Base-by-base conservation (phyloP, 129 eudicot species). In the Ambrosia trifida region DNA sequence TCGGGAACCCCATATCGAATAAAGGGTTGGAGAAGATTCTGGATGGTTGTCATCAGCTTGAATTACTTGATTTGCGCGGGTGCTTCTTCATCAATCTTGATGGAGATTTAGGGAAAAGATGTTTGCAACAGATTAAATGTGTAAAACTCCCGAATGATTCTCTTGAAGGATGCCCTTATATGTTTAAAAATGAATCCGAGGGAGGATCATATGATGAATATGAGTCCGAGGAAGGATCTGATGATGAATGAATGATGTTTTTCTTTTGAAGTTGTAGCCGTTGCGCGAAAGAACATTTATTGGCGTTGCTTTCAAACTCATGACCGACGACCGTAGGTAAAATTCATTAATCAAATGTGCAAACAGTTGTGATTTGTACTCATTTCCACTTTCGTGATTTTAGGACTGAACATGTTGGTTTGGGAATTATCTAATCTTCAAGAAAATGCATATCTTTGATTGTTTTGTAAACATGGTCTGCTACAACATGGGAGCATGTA, bases 11-110 rank as follows among this genome's bases (percentile, higher is more conserved):
- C 33, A 53, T 70, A n/a, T 33, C 65, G 11, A 70, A 70, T 53
- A 11, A n/a, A 14, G 74, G 74, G 64, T 54, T 70, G 47, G 4
- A 17, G 64, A 32, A 14, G 47, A 18, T 70, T 32, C 47, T 69
- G 3, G 43, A 46, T 66, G 72, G 72, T 30, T 66, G 72, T 66
- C 13, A 19, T 46, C 72, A 66, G 7, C 72, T 66, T 45, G 43
- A 66, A 66, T 44, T 14, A 44, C 43, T 66, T 28, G 28, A 66
- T 20, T 28, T 66, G 56, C 54, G 58, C 45, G 10, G 2, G 3
- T 66, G 58, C 13, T 44, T 2, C 41, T 11, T 12, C 35, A 24
- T 66, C 28, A n/a, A 66, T 66, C 58, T 66, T 24, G 30, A 66
- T 11, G 57, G 41, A 66, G 30, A 45, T 40, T 4, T 46, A 3